Base-by-base conservation (phyloP, 352 stramenopile species). In the Globisporangium echinulatum region DNA sequence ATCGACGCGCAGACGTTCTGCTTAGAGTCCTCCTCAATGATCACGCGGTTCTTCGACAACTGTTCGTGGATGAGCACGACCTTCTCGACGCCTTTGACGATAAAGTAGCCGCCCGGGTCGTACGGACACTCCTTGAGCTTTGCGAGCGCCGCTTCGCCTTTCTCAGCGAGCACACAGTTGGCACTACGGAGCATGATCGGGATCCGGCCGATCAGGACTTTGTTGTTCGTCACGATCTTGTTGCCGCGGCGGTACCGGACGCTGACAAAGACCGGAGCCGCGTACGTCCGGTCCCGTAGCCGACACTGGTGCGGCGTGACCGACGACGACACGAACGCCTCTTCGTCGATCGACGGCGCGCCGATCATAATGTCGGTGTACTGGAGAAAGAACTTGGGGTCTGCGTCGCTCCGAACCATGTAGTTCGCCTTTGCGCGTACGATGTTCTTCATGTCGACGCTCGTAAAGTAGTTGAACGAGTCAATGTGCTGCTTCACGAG, bases 21-120 rank as follows among this genome's bases (percentile, higher is more conserved):
- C 69, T 96, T 96, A 66, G 64, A 67, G 63, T 99, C 97, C 70
- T 98, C 83, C 77, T 99, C 97, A 51, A 99, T 94, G 72, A 99
- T 99, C 19, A 99, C 96, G 66, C 97, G 85, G 87, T 99, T 99
- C 77, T 99, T 99, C 44, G 85, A 98, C 51, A 99, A 72, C 72
- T 99, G 98, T 61, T 99, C 98, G 74, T 99, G 97, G 71, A 99
- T 99, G 4, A 99, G 77, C 72, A 99, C 98, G 15, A 99, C 97
- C 68, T 99, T 99, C 73, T 99, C 97, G 1, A 97, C 83, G 49
- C 96, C 97, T 66, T 98, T 98, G 36, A 99, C 94, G 63, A 99
- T 94, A 63, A 99, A 99, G 74, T 99, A 99, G 61, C 98, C 97
- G 65, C 98, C 98, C 25, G 97, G 97, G 78, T 99, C 97, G 72